Evolutionary conservation across 495 filamentous ascomycete species (phyloP).

Genomic region (Neurospora africana): DNA sequence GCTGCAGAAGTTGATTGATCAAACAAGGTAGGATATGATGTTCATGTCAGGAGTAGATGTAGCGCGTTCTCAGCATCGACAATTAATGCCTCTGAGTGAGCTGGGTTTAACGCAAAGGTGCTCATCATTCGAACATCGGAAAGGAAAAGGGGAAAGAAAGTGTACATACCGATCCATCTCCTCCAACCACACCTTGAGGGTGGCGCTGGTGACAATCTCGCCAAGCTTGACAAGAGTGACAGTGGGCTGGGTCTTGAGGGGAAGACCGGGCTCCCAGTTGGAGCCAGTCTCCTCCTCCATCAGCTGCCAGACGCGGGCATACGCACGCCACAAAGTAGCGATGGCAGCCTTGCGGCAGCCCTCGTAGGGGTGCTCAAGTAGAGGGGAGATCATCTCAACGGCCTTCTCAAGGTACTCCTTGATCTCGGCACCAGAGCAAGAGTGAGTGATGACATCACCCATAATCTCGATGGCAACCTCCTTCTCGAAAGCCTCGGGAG

Average conservation of each 20-base stretch:
- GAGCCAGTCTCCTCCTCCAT: constrained; percentile 66
- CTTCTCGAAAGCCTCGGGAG: constrained; percentile 85
- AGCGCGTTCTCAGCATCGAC: constrained; percentile 86
- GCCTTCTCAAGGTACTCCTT: constrained; percentile 74
- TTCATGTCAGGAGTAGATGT: constrained; percentile 25
- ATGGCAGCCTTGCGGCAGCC: constrained; percentile 86
- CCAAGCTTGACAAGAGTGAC: constrained; percentile 76
- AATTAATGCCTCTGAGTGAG: constrained; percentile 89
- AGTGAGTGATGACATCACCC: constrained; percentile 82
- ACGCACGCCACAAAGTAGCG: constrained; percentile 83
- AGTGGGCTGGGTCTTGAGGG: constrained; percentile 65
- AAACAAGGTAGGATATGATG: constrained; percentile 1
- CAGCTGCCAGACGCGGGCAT: constrained; percentile 80
- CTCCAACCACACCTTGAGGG: constrained; percentile 73
- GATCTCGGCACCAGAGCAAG: constrained; percentile 64
- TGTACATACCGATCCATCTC: constrained; percentile 80
- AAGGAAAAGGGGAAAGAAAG: constrained; percentile 5
- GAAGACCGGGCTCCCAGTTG: constrained; percentile 85
- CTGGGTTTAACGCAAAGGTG: constrained; percentile 86
- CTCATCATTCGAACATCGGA: constrained; percentile 68
- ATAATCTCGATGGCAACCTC: constrained; percentile 94
- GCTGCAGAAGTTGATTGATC: not conserved
- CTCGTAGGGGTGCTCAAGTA: constrained; percentile 83
- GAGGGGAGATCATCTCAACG: constrained; percentile 64
- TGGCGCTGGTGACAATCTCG: constrained; percentile 74